phyloP scores from a whole-genome alignment of 495 filamentous ascomycete species.

The Xylaria longipes region DNA sequence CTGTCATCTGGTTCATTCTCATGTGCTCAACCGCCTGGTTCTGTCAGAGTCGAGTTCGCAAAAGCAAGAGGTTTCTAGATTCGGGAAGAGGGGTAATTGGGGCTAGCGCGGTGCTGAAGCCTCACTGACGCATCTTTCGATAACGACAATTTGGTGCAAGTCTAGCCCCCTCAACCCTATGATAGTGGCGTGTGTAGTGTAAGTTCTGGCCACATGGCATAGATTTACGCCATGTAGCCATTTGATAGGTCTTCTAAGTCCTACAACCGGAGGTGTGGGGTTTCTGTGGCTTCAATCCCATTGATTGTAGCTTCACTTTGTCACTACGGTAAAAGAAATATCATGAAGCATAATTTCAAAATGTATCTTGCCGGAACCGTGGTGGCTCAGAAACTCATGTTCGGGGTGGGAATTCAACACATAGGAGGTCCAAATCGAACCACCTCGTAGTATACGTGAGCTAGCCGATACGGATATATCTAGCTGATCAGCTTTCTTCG shows the following conservation, averaged over 20 bases:
- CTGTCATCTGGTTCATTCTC: too few species aligned
- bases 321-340: not conserved
- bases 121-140: not conserved
- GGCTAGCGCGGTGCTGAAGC: not conserved
- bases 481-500: constrained; percentile 53
- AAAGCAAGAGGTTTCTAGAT: too few species aligned
- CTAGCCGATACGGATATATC: not conserved
- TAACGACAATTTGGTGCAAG: not conserved
- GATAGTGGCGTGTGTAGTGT: not conserved
- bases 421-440: not conserved
- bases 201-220: not conserved
- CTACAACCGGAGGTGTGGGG: not conserved
- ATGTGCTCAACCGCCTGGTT: too few species aligned
- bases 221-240: too few species aligned
- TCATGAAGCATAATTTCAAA: not conserved
- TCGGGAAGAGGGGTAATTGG: too few species aligned
- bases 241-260: not conserved
- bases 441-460: not conserved
- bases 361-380: not conserved
- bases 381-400: not conserved
- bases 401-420: not conserved
- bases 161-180: not conserved
- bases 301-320: not conserved
- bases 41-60: too few species aligned
- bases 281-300: not conserved